Evolutionary conservation across 1,284 basidiomycete genomes (phyloP), one percentile per base, ranked within the genome.

Genomic region (Malassezia yamatoensis): DNA sequence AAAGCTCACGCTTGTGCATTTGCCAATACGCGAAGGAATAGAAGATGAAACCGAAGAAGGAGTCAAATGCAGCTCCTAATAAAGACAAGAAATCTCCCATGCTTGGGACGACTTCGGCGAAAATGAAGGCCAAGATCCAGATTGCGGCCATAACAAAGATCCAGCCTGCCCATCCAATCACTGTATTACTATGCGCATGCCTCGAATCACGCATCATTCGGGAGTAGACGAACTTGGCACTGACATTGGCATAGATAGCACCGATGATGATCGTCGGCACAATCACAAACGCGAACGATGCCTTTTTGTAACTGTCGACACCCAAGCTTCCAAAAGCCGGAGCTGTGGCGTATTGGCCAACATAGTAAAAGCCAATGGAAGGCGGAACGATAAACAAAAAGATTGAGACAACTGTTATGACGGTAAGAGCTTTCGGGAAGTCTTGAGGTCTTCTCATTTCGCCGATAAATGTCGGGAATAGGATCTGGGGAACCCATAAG

Each of bases 401-500:
- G 51, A 84, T 76, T 68, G 85, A 82, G 33, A 80, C 77, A 15
- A 79, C 76, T 49, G 79, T 80, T 6, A 78, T 72, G 5, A 77
- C 72, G 39, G 77, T 72, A 11, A 77, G 68, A 2, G 76, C 74
- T 59, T 83, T 84, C 21, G 82, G 81, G 75, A 85, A 85, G 57
- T 85, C 83, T 54, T 79, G 78, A 0, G 82, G 82, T 24, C 80
- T 76, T 63, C 78, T 77, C 81, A 83, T 82, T 65, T 82, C 81
- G 2, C 79, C 79, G 53, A 82, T 81, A 62, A 81, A 81, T 65
- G 77, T 60, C 1, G 73, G 73, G 45, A 72, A 75, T 45, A 80
- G 69, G 37, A 80, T 80, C 63, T 86, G 83, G 0, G 83, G 83
- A 43, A 84, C 79, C 67, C 81, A 82, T 2, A 83, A 82, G 70